These are phyloP conservation scores for Vickermania ingenoplastis DNA, from an alignment of 208 protist genomes.

Conservation along the genomic window DNA sequence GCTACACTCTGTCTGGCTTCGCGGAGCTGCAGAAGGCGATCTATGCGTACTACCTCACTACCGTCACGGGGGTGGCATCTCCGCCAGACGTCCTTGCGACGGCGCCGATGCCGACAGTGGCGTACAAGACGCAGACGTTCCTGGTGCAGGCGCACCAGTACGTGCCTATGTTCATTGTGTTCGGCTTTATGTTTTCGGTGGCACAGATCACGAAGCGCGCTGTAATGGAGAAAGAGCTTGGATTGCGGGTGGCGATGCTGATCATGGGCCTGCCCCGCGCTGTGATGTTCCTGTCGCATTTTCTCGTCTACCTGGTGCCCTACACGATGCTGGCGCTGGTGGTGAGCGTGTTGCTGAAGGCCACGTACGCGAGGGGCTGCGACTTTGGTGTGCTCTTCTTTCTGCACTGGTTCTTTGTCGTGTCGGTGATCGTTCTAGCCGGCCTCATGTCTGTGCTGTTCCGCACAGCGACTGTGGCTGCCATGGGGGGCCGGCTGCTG, in stretches of 20 bases:
- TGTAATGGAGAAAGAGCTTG: constrained; percentile 26
- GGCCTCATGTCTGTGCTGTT: constrained; percentile 33
- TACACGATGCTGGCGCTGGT: constrained; percentile 12
- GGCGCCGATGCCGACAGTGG: constrained; percentile 29
- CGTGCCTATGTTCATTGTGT: constrained; percentile 10
- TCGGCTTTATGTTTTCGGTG: constrained; percentile 19
- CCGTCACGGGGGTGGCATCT: background rate
- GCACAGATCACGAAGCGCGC: constrained; percentile 9
- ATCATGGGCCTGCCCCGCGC: constrained; percentile 23
- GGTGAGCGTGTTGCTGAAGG: constrained; percentile 8
- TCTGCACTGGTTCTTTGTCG: constrained; percentile 30
- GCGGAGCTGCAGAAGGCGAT: constrained; percentile 32
- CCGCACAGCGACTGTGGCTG: constrained; percentile 42
- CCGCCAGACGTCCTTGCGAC: constrained; percentile 7
- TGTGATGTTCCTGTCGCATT: constrained; percentile 22
- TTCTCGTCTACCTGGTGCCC: constrained; percentile 23
- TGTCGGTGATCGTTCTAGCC: constrained; percentile 21
- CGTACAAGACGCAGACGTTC: constrained; percentile 31
- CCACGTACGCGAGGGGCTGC: constrained; percentile 12
- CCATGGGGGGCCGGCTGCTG: constrained; percentile 36
- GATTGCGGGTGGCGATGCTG: constrained; percentile 23
- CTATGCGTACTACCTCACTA: constrained; percentile 26
- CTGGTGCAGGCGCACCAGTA: constrained; percentile 8
- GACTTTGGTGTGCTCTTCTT: constrained; percentile 36
- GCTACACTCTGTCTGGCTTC: constrained; percentile 50